Conservation (phyloP, 2,329 filamentous ascomycete genomes). For the Sporothrix protearum region DNA sequence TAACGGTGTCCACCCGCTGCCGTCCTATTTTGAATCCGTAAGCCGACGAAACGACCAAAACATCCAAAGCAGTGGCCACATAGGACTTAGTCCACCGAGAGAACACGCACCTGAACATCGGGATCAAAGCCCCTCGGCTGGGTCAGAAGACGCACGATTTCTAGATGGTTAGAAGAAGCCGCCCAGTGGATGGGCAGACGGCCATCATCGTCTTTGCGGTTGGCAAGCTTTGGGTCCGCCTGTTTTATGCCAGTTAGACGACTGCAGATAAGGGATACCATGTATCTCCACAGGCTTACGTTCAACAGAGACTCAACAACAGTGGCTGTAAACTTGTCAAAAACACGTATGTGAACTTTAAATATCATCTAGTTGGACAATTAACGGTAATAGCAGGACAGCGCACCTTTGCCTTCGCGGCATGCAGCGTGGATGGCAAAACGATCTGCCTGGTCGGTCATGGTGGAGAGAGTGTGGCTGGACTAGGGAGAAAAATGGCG, state of each 20-base stretch:
- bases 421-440: conserved; percentile 85
- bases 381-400: not conserved
- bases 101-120: conserved; percentile 63
- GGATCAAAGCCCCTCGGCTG: conserved; percentile 73
- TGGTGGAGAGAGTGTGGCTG: not conserved
- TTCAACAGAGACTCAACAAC: conserved; percentile 64
- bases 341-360: not conserved
- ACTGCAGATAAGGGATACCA: not conserved
- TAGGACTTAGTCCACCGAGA: not conserved
- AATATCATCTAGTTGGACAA: too few species aligned
- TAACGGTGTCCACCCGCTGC: conserved; percentile 74
- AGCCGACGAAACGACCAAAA: not conserved
- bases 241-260: conserved; percentile 36
- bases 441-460: conserved; percentile 40
- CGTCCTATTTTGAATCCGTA: conserved; percentile 51
- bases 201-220: conserved; percentile 74
- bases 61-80: not conserved
- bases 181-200: conserved; percentile 95
- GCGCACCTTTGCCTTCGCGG: conserved; percentile 75
- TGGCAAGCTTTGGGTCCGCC: conserved; percentile 76
- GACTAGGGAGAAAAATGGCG: not conserved
- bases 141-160: conserved; percentile 70
- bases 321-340: conserved; percentile 31
- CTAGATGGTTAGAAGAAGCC: conserved; percentile 72
- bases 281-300: not conserved